Evolutionary conservation across 805 yeast genomes (phyloP).

Genomic region (Hanseniaspora thailandica): DNA sequence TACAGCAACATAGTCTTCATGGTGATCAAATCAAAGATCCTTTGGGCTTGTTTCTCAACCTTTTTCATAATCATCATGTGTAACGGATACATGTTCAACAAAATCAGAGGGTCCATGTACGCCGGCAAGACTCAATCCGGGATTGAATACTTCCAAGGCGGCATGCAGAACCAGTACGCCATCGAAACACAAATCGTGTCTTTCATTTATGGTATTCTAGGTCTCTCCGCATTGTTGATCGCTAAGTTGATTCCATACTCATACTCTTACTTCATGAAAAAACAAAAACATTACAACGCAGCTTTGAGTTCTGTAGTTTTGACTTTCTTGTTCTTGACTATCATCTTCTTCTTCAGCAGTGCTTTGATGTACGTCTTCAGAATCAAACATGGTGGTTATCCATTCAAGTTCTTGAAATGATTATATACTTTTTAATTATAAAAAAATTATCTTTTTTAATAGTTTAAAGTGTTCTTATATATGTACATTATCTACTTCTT

Average conservation of each 20-base stretch:
- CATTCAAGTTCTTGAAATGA: conserved; percentile 45
- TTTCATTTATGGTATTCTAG: conserved; percentile 56
- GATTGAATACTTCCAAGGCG: conserved; percentile 41
- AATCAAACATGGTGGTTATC: conserved; percentile 64
- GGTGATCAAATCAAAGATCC: conserved; percentile 38
- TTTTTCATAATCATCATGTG: conserved; percentile 62
- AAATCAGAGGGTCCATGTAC: conserved; percentile 58
- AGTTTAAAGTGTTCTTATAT: not conserved
- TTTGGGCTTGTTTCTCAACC: conserved; percentile 60
- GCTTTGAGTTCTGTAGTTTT: conserved; percentile 36
- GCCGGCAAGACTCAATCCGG: conserved; percentile 35
- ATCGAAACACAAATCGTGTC: conserved; percentile 82
- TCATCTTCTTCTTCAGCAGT: conserved; percentile 50
- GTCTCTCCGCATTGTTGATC: conserved; percentile 48
- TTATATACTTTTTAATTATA: not conserved
- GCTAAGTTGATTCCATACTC: conserved; percentile 42
- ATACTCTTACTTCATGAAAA: conserved; percentile 20
- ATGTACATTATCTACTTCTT: not conserved
- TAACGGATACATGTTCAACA: conserved; percentile 88
- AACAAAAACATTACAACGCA: conserved; percentile 30
- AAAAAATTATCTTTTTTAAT: not conserved
- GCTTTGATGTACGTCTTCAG: conserved; percentile 54
- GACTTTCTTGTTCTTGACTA: conserved; percentile 34
- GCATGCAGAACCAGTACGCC: conserved; percentile 66
- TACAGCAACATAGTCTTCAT: conserved; percentile 29